Base-by-base conservation (phyloP, 805 yeast genomes). In the Pichia occidentalis region DNA sequence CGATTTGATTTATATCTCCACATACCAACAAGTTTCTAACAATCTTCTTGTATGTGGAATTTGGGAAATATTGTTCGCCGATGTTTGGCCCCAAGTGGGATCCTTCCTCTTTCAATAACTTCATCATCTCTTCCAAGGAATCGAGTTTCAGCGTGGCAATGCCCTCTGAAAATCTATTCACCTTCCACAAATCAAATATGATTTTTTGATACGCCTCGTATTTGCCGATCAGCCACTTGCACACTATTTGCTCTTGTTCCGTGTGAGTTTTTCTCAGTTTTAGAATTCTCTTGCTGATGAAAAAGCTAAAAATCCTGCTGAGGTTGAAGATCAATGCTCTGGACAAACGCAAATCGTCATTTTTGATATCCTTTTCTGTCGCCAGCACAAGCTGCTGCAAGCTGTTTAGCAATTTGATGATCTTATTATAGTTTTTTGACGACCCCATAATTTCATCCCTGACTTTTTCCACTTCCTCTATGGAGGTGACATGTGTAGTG, bases 51-150 rank as follows among this genome's bases (percentile, higher is more conserved):
- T 67, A 77, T 9, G 73, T 63, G 32, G 59, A 62, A 24, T 68
- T 72, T 7, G 95, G 83, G 56, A 85, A 85, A 51, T 63, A 77
- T 34, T 76, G 70, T 41, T 81, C 77, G 36, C 66, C 63, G 20
- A 54, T 55, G 36, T 64, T 60, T 11, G 83, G 68, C 7, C 74
- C 71, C 52, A 75, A 61, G 53, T 70, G 57, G 22, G 59, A 54
- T 23, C 80, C 66, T 58, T 85, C 95, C 25, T 69, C 53, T 54
- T 63, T 73, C 27, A 77, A 48, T 22, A 80, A 58, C 50, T 71
- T 78, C 68, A 79, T 63, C 43, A 68, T 59, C 24, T 71, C 60
- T 50, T 81, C 84, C 54, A 75, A 51, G 26, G 62, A 57, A 45
- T 73, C 78, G 54, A 69, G 45, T 62, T 74, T 71, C 57, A 84